phyloP scores from a whole-genome alignment of 2,329 filamentous ascomycete genomes.

The Balansia obtecta region DNA sequence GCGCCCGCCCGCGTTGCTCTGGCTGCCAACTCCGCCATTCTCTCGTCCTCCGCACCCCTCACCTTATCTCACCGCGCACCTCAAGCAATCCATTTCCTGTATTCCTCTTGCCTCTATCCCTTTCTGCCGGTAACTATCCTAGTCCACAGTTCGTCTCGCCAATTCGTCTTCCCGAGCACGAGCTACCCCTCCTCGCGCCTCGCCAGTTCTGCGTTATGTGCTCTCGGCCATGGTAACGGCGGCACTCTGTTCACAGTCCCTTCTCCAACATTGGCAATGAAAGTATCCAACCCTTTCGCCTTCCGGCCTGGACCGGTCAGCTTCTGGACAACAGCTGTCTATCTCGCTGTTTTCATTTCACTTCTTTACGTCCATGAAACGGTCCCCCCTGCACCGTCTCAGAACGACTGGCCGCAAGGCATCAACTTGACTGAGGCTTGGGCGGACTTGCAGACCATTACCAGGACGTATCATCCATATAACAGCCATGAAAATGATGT shows the following conservation, averaged over 20 bases:
- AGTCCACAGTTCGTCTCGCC: background rate
- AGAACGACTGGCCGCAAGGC: slow-evolving; percentile 37
- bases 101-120: background rate
- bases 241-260: background rate
- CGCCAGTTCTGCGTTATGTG: background rate
- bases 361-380: slow-evolving; percentile 63
- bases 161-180: background rate
- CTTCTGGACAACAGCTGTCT: slow-evolving; percentile 62
- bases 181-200: background rate
- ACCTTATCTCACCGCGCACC: background rate
- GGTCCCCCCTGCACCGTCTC: slow-evolving; percentile 53
- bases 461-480: slow-evolving; percentile 70
- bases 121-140: background rate
- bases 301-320: slow-evolving; percentile 77
- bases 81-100: background rate
- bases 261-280: slow-evolving; percentile 13
- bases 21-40: background rate
- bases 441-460: slow-evolving; percentile 68
- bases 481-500: slow-evolving; percentile 76
- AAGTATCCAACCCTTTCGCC: slow-evolving; percentile 44
- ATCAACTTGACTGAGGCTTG: slow-evolving; percentile 79
- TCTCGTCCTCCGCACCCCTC: background rate
- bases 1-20: too few species aligned
- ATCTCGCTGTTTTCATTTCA: slow-evolving; percentile 64
- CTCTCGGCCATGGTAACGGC: background rate